Base-by-base conservation (phyloP, 106 monocot genomes). In the Hemerocallis citrina region DNA sequence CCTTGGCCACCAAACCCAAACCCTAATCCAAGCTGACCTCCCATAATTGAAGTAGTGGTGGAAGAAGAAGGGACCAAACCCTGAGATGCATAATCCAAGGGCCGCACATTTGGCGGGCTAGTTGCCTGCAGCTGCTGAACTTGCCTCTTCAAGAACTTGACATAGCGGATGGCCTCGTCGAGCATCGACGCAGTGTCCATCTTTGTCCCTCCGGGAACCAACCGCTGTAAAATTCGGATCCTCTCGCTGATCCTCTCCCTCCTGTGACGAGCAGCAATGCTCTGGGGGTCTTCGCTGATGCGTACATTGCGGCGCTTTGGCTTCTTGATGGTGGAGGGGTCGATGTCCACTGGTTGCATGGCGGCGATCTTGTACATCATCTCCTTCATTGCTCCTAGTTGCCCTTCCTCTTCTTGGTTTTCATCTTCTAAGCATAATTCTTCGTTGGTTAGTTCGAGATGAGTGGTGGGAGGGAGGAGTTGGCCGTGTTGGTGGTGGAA, bases 271-370 rank as follows among this genome's bases (percentile, higher is more conserved):
- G 86, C 86, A 3, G 81, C 81, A 2, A 81, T 65, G 81, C 86
- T 86, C 67, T 86, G 86, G 3, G 86, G 86, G 64, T 86, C 86
- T 43, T 86, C 75, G 72, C 81, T 81, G 64, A 86, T 86, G 10
- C 78, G 67, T 1, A 86, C 86, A 62, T 86, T 86, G 59, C 81
- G 59, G 16, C 86, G 66, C 50, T 63, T 74, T 0, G 86, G 86
- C 56, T 78, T 86, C 71, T 69, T 77, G 63, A 86, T 81, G 4
- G 75, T 81, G 2, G 81, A 54, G 22, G 81, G 86, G 36, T 86
- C 86, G 57, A 86, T 86, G 61, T 86, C 86, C 7, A 86, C 86
- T 2, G 86, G 86, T 32, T 86, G 86, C 86, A 86, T 86, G 68
- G 81, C 77, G 0, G 86, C 86, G 3, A 86, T 77, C 55, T 77